Evolutionary conservation across 345 rosid genomes (phyloP).

Genomic region (Eucalyptus brandiana): DNA sequence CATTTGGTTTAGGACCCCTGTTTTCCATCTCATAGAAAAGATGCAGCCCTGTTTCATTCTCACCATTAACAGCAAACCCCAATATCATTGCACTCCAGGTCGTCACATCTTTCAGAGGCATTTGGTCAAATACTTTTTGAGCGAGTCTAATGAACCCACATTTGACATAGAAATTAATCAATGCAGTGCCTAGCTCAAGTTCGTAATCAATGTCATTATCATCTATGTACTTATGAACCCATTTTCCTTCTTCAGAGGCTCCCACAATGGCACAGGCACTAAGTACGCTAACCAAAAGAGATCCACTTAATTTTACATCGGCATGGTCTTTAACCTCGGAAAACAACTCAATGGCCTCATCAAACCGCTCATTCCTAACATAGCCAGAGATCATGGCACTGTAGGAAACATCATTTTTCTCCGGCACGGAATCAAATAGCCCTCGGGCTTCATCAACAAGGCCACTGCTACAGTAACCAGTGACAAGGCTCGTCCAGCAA

Average conservation of each 20-base stretch:
- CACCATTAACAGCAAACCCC: constrained; percentile 17
- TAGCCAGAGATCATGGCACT: constrained; percentile 23
- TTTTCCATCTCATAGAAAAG: constrained; percentile 12
- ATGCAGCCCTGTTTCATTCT: constrained; percentile 1
- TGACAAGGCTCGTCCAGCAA: constrained; percentile 12
- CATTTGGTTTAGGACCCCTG: constrained; percentile 13
- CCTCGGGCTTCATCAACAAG: constrained; percentile 5
- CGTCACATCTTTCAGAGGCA: constrained; percentile 12
- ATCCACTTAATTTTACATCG: neutral
- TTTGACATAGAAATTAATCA: constrained; percentile 15
- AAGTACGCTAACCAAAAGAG: constrained; percentile 16
- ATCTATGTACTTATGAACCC: constrained; percentile 7
- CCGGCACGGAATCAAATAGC: constrained; percentile 8
- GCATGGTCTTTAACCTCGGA: neutral
- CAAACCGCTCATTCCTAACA: constrained; percentile 2
- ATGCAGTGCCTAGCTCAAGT: constrained; percentile 7
- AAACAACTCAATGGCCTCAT: constrained; percentile 16
- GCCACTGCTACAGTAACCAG: constrained; percentile 2
- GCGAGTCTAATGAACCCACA: constrained; percentile 8
- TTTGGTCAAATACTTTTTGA: constrained; percentile 2
- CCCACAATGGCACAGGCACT: constrained; percentile 18
- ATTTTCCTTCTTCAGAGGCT: constrained; percentile 12
- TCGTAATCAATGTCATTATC: constrained; percentile 1
- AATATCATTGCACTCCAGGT: constrained; percentile 20
- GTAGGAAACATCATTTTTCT: constrained; percentile 11